Conservation (phyloP, 1,284 basidiomycete species). For the Ganoderma sinense region DNA sequence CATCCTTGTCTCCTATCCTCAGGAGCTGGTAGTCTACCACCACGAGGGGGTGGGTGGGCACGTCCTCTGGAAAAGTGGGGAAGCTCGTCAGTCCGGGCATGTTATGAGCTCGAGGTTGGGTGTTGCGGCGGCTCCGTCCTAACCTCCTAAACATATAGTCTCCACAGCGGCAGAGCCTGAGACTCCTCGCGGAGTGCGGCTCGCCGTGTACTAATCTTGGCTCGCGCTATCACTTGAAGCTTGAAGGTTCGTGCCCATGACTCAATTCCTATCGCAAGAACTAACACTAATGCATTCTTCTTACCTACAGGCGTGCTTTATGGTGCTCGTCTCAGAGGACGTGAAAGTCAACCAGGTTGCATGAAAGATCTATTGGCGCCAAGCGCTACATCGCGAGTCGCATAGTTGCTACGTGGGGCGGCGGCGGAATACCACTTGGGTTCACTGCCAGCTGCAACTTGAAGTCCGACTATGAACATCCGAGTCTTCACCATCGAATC, state of each 20-base stretch:
- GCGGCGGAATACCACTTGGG: not conserved
- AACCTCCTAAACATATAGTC: not conserved
- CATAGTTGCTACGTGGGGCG: not conserved
- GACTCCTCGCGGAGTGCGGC: not conserved
- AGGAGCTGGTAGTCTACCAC: constrained; percentile 42
- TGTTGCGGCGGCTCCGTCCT: not conserved
- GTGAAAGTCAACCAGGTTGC: not conserved
- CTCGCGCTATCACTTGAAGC: not conserved
- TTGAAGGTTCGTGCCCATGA: not conserved
- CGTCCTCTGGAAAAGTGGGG: constrained; percentile 33
- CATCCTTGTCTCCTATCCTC: constrained; percentile 29
- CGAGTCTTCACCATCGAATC: too few species aligned
- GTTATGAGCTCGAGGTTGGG: not conserved
- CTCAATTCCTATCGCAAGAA: not conserved
- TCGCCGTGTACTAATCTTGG: not conserved
- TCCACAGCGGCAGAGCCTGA: not conserved
- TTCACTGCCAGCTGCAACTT: not conserved
- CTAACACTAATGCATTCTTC: not conserved
- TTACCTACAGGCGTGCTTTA: not conserved
- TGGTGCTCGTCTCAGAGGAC: not conserved
- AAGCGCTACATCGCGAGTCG: not conserved
- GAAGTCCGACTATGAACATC: not conserved
- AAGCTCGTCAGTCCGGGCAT: constrained; percentile 11
- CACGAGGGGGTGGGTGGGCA: constrained; percentile 5
- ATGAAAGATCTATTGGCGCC: too few species aligned